These are phyloP conservation scores for Chlorella sp. DNA, from an alignment of 139 green algal species.

Conservation along the genomic window DNA sequence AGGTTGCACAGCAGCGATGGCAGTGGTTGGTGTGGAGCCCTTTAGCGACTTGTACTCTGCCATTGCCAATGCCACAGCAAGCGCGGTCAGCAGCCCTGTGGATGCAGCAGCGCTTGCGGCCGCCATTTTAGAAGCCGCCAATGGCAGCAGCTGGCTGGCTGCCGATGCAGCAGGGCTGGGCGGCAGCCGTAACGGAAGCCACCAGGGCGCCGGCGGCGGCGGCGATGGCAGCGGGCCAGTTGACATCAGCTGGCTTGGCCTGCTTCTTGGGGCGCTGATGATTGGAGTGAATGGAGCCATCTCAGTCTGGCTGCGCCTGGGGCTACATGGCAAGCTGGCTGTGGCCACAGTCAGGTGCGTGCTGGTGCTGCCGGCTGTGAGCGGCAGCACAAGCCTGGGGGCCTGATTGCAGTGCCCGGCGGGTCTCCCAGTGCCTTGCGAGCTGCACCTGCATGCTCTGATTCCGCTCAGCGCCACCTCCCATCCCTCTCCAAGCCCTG, in stretches of 20 bases:
- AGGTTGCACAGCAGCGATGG: neutral
- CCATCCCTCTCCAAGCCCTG: no score
- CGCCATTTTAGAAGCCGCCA: neutral
- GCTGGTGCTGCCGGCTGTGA: neutral
- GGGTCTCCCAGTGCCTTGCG: no score
- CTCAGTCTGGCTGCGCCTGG: slow-evolving; percentile 51
- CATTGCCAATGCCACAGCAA: neutral
- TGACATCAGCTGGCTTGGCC: slow-evolving; percentile 20
- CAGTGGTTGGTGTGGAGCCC: neutral
- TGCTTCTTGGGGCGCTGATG: slow-evolving; percentile 43
- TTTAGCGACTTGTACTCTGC: slow-evolving; percentile 17
- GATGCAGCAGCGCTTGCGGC: neutral
- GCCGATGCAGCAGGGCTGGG: neutral
- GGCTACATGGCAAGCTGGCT: slow-evolving; percentile 46
- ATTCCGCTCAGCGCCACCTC: no score
- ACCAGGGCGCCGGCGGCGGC: no score
- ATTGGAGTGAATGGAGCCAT: slow-evolving; percentile 43
- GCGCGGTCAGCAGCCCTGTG: neutral
- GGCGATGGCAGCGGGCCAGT: neutral
- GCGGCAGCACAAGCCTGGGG: neutral
- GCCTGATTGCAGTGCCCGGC: no score
- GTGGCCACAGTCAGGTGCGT: slow-evolving; percentile 43
- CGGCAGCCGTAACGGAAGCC: neutral
- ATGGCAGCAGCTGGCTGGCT: neutral
- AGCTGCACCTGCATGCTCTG: no score